Percentiles rank a stretch among this genome's conserved stretches.
phyloP scores from a whole-genome alignment of 257 asterid genomes.

The Buddleja alternifolia region DNA sequence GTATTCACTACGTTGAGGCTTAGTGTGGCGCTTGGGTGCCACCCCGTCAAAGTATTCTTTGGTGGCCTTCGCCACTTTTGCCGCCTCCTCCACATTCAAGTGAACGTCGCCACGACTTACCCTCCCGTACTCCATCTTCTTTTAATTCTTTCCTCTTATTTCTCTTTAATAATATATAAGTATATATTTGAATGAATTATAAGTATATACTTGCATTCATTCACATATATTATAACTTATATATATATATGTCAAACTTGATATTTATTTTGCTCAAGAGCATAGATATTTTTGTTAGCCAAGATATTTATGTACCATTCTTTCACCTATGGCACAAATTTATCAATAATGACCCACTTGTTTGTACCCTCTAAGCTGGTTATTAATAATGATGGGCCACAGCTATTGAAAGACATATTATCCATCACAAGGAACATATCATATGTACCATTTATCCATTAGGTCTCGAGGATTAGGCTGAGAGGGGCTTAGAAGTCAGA shows the following conservation, averaged over 20 bases:
- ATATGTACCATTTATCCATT: too few species aligned
- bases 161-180: not conserved
- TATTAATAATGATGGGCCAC: not conserved
- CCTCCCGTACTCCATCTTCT: constrained; percentile 38
- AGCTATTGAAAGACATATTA: too few species aligned
- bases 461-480: too few species aligned
- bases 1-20: constrained; percentile 91
- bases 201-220: too few species aligned
- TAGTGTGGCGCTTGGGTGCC: constrained; percentile 87
- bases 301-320: constrained; percentile 17
- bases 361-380: not conserved
- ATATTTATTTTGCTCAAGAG: not conserved
- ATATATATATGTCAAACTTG: not conserved
- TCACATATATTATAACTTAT: too few species aligned
- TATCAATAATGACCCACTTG: constrained; percentile 5
- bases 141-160: not conserved
- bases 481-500: too few species aligned
- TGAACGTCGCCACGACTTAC: constrained; percentile 86
- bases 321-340: not conserved
- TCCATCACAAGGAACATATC: too few species aligned
- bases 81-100: constrained; percentile 62
- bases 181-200: too few species aligned
- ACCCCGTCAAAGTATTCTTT: constrained; percentile 64
- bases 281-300: constrained; percentile 2
- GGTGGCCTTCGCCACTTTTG: constrained; percentile 62